Evolutionary conservation across 225 moss, liverwort and hornwort species (phyloP).

Genomic region (Straminergon stramineum): DNA sequence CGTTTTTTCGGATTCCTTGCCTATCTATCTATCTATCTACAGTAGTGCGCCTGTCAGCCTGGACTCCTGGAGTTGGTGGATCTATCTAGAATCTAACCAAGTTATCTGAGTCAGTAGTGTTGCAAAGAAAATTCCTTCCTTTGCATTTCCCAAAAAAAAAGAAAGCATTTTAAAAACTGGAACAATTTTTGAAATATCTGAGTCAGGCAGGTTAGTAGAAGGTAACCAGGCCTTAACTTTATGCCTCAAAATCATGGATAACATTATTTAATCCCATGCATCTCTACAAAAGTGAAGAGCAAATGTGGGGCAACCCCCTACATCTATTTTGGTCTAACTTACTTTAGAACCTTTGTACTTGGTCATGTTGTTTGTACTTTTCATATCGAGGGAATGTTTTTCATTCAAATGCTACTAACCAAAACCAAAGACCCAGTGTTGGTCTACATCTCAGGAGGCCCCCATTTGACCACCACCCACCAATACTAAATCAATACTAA

Average conservation of each 20-base stretch:
- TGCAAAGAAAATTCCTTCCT: background rate
- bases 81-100: background rate
- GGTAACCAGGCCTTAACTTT: background rate
- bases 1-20: background rate
- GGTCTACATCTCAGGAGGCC: background rate
- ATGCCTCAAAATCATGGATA: background rate
- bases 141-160: background rate
- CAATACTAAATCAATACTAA: background rate
- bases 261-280: background rate
- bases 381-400: background rate
- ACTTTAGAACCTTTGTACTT: background rate
- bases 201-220: background rate
- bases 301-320: background rate
- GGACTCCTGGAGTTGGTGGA: background rate
- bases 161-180: background rate
- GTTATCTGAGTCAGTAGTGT: background rate
- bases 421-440: background rate
- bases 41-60: background rate
- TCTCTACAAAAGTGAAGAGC: too few relatives aligned
- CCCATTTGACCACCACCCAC: background rate
- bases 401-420: background rate
- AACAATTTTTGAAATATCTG: background rate
- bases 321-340: background rate
- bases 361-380: background rate
- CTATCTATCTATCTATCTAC: background rate